phyloP scores from a whole-genome alignment of 306 rosid species.

The Acacia crassicarpa region DNA sequence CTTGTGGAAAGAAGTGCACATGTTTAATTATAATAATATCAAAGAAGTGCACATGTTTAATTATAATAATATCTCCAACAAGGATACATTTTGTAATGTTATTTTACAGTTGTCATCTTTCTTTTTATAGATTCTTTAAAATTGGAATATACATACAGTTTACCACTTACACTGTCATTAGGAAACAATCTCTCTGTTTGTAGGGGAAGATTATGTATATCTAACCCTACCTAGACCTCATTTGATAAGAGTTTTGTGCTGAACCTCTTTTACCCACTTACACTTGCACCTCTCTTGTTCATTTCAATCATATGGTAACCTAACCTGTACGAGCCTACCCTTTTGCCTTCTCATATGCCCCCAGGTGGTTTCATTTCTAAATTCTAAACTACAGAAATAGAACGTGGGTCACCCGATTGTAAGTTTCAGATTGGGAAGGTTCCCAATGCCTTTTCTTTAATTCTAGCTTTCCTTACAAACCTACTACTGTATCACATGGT shows the following conservation, averaged over 20 bases:
- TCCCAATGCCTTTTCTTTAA: background rate
- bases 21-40: no score
- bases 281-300: background rate
- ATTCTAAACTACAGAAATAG: background rate
- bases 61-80: no score
- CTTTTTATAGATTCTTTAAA: background rate
- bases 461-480: background rate
- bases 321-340: constrained; percentile 25
- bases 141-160: background rate
- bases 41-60: no score
- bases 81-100: background rate
- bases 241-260: accelerated
- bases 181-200: no score
- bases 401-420: background rate
- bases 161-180: no score
- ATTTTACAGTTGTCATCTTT: background rate
- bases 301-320: background rate
- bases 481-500: background rate
- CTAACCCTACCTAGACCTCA: no score
- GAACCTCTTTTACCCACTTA: no score
- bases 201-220: no score
- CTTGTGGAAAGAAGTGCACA: no score
- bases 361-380: background rate
- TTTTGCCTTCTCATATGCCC: constrained; percentile 11
- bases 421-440: background rate